Evolutionary conservation across 495 filamentous ascomycete genomes (phyloP), one percentile per base, ranked within the genome.

Genomic region (Trichocladium antarcticum): DNA sequence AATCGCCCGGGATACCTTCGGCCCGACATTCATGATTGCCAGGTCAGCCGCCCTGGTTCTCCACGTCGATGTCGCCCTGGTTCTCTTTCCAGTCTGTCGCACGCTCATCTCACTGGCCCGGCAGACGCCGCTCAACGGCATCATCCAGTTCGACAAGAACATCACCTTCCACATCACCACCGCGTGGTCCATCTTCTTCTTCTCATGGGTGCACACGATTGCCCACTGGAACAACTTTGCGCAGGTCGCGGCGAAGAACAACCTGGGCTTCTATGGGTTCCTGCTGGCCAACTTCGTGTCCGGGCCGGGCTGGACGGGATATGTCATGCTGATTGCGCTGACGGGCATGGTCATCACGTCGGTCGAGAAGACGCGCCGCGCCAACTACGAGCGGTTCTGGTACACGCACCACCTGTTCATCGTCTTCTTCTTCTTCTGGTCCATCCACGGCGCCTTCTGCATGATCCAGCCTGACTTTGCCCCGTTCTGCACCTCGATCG

Each of bases 141-240:
- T 87, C 58, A 79, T 89, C 44, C 83, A 83, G 54, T 84, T 87
- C 67, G 80, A 85, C 63, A 86, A 85, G 67, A 86, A 85, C 62
- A 86, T 86, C 56, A 82, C 82, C 31, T 86, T 88, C 68, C 84
- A 88, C 65, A 85, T 84, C 65, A 77, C 83, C 43, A 81, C 82
- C 27, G 84, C 80, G 4, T 88, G 84, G 82, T 84, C 82, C 17
- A 85, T 89, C 60, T 74, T 87, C 47, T 83, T 87, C 68, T 89
- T 84, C 63, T 84, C 82, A 16, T 85, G 79, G 78, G 75, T 87
- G 1, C 85, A 89, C 63, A 86, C 83, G 15, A 78, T 85, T 53
- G 81, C 83, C 42, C 85, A 88, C 64, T 86, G 81, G 80, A 82
- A 84, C 70, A 87, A 88, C 66, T 78, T 86, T 53, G 84, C 81